Conservation (phyloP, 768 basidiomycete species). For the Suillus discolor region DNA sequence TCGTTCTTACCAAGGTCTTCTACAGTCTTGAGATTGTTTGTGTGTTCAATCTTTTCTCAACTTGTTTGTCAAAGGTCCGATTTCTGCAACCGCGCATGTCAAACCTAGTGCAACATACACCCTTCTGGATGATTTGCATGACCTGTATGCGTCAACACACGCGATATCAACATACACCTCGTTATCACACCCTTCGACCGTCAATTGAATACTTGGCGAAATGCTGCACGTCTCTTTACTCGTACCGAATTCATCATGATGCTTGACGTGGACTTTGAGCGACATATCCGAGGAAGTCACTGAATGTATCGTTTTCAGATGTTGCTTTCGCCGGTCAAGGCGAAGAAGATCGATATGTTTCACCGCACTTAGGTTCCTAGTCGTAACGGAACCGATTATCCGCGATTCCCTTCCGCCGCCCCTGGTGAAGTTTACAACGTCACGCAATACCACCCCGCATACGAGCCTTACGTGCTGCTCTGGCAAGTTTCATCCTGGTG, state of each 20-base stretch:
- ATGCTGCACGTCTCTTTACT: slow-evolving; percentile 81
- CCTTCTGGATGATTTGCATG: slow-evolving; percentile 64
- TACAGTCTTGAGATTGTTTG: slow-evolving; percentile 1
- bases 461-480: slow-evolving; percentile 73
- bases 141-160: slow-evolving; percentile 68
- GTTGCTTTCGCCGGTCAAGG: slow-evolving; percentile 59
- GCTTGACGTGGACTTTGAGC: slow-evolving; percentile 82
- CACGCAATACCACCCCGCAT: slow-evolving; percentile 75
- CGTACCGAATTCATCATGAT: slow-evolving; percentile 87
- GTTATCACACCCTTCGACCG: slow-evolving; percentile 80
- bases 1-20: slow-evolving; percentile 60
- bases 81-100: slow-evolving; percentile 83
- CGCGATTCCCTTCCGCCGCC: slow-evolving; percentile 59
- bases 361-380: slow-evolving; percentile 78
- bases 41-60: background rate
- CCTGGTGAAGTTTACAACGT: slow-evolving; percentile 77
- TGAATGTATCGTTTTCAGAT: slow-evolving; percentile 33
- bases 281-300: background rate
- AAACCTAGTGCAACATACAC: slow-evolving; percentile 41
- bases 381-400: slow-evolving; percentile 82
- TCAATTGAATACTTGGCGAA: slow-evolving; percentile 91
- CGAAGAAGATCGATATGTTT: slow-evolving; percentile 69
- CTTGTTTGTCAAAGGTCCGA: slow-evolving; percentile 57
- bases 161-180: slow-evolving; percentile 65
- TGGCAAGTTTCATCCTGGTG: slow-evolving; percentile 32